A percentile compares a stretch with the other conserved stretches of the same genome.
phyloP scores from a whole-genome alignment of 2,329 filamentous ascomycete genomes.

The Phymatotrichopsis omnivora region DNA sequence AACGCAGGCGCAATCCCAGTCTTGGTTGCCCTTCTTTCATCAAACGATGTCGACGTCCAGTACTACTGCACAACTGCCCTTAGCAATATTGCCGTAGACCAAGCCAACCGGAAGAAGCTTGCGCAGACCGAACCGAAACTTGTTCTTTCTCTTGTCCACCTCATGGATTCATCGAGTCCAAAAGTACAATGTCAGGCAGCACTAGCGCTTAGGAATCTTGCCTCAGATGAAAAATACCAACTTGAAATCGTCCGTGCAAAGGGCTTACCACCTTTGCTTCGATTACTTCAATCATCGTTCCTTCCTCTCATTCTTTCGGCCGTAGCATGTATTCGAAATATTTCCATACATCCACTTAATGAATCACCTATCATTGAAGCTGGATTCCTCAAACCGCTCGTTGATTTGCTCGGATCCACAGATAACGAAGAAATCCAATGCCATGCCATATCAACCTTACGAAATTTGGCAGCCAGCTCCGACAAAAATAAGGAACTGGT shows the following conservation, averaged over 20 bases:
- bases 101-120: slow-evolving; percentile 79
- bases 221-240: slow-evolving; percentile 97
- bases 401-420: slow-evolving; percentile 85
- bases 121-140: slow-evolving; percentile 83
- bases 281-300: slow-evolving; percentile 88
- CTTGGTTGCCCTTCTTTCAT: slow-evolving; percentile 86
- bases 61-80: slow-evolving; percentile 98
- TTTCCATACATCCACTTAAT: slow-evolving; percentile 94
- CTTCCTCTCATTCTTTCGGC: slow-evolving; percentile 91
- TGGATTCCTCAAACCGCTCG: slow-evolving; percentile 85
- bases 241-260: slow-evolving; percentile 89
- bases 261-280: slow-evolving; percentile 73
- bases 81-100: slow-evolving; percentile 95
- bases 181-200: slow-evolving; percentile 98
- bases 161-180: slow-evolving; percentile 95
- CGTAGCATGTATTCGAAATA: slow-evolving; percentile 96
- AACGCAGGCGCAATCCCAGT: slow-evolving; percentile 97
- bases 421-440: slow-evolving; percentile 99
- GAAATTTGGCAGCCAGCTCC: slow-evolving; percentile 91
- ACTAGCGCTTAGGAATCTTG: slow-evolving; percentile 82
- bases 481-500: slow-evolving; percentile 98
- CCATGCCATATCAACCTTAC: slow-evolving; percentile 91
- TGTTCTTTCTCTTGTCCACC: slow-evolving; percentile 83
- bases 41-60: slow-evolving; percentile 90
- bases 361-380: slow-evolving; percentile 98